Conservation (phyloP, 2,329 filamentous ascomycete species). For the Arthroderma sp. region DNA sequence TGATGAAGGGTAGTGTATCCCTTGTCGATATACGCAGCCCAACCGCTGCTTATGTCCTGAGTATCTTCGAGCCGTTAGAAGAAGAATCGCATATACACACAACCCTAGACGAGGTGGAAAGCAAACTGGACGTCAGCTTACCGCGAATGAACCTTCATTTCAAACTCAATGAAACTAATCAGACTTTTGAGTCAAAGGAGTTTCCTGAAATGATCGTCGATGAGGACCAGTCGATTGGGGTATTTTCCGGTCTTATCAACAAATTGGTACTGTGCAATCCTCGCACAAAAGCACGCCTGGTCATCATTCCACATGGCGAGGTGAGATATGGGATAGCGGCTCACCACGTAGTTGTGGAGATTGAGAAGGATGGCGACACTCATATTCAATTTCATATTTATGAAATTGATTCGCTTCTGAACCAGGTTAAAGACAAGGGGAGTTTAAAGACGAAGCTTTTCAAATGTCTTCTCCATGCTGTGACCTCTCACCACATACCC, state of each 20-base stretch:
- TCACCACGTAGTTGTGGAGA: slow-evolving; percentile 13
- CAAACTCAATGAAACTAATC: not conserved
- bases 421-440: slow-evolving; percentile 10
- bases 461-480: slow-evolving; percentile 20
- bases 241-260: slow-evolving; percentile 14
- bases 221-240: slow-evolving; percentile 13
- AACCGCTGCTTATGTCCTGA: not conserved
- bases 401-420: slow-evolving; percentile 13
- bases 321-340: slow-evolving; percentile 3
- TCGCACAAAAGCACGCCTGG: slow-evolving; percentile 3
- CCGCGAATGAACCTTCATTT: slow-evolving; percentile 35
- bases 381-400: slow-evolving; percentile 13
- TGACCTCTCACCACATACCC: slow-evolving; percentile 18
- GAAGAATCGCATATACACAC: not conserved
- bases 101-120: not conserved
- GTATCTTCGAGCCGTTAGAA: not conserved
- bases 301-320: slow-evolving; percentile 17
- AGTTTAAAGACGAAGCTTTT: slow-evolving; percentile 14
- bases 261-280: slow-evolving; percentile 14
- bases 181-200: slow-evolving; percentile 1
- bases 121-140: slow-evolving; percentile 24
- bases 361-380: slow-evolving; percentile 5
- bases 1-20: slow-evolving; percentile 1
- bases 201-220: slow-evolving; percentile 10
- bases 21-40: slow-evolving; percentile 25